These are phyloP conservation scores for Glaciozyma antarctica DNA, from an alignment of 768 basidiomycete genomes.

Conservation along the genomic window DNA sequence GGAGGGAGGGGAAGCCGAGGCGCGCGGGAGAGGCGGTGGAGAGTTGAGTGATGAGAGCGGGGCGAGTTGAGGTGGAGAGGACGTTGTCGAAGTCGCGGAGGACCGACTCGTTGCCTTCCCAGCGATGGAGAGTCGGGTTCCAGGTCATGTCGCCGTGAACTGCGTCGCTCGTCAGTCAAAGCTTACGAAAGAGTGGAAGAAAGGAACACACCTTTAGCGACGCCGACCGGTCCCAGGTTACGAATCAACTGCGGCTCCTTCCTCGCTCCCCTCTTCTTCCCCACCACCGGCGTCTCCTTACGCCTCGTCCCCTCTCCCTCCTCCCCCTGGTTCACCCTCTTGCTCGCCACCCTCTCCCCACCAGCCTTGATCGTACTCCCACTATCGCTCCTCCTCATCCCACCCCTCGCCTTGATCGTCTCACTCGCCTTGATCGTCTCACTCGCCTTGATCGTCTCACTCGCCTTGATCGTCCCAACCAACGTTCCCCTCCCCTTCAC, in stretches of 20 bases:
- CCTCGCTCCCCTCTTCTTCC: constrained; percentile 10
- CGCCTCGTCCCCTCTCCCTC: constrained; percentile 1
- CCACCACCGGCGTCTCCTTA: neutral
- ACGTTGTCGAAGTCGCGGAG: constrained; percentile 80
- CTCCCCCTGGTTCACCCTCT: neutral
- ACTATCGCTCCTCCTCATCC: neutral
- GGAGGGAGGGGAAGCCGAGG: constrained; percentile 41
- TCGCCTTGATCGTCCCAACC: neutral
- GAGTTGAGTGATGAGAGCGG: constrained; percentile 89
- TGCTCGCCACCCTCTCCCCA: neutral
- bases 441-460: neutral
- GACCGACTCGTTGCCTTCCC: constrained; percentile 94
- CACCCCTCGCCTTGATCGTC: neutral
- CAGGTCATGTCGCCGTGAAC: constrained; percentile 95
- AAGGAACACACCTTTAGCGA: constrained; percentile 59
- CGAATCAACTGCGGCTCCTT: constrained; percentile 76
- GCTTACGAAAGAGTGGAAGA: neutral
- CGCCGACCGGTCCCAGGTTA: constrained; percentile 56
- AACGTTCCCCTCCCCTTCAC: neutral
- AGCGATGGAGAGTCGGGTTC: constrained; percentile 79
- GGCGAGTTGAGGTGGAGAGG: constrained; percentile 71
- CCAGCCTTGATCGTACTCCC: constrained; percentile 3
- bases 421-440: no score
- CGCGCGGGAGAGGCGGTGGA: constrained; percentile 51
- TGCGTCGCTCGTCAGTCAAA: constrained; percentile 37